phyloP scores from a whole-genome alignment of 2,329 filamentous ascomycete genomes.

The Trichoderma breve region DNA sequence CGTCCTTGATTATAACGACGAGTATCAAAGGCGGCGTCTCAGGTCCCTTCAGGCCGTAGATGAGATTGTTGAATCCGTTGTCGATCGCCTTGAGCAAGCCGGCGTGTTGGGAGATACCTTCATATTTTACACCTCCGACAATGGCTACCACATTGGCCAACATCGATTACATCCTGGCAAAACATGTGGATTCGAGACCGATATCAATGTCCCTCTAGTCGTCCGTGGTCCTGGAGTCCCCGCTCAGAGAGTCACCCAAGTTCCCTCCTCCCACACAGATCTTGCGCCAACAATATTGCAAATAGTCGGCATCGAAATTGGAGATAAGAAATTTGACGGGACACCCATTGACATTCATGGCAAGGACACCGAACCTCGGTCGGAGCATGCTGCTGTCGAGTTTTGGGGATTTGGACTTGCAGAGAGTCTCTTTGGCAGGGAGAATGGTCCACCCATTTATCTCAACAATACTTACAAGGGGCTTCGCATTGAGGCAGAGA shows the following conservation, averaged over 20 bases:
- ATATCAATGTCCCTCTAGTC: conserved; percentile 57
- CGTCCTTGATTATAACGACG: conserved; percentile 47
- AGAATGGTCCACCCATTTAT: conserved; percentile 20
- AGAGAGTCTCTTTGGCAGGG: conserved; percentile 36
- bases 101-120: conserved; percentile 61
- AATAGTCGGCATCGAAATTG: conserved; percentile 41
- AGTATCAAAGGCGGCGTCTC: conserved; percentile 52
- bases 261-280: conserved; percentile 61
- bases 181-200: conserved; percentile 56
- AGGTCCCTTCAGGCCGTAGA: conserved; percentile 54
- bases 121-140: conserved; percentile 59
- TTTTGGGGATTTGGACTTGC: conserved; percentile 49
- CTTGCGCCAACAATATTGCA: conserved; percentile 59
- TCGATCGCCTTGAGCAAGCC: conserved; percentile 28
- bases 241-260: conserved; percentile 37
- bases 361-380: conserved; percentile 25
- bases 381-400: conserved; percentile 58
- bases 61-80: conserved; percentile 50
- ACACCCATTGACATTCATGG: conserved; percentile 47
- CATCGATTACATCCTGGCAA: conserved; percentile 59
- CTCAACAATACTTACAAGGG: conserved; percentile 61
- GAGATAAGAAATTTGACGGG: conserved; percentile 51
- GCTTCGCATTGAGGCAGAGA: conserved; percentile 50
- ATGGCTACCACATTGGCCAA: conserved; percentile 60
- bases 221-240: conserved; percentile 55